These are phyloP conservation scores for Clavispora phyllophila DNA, from an alignment of 805 yeast species.

Conservation along the genomic window DNA sequence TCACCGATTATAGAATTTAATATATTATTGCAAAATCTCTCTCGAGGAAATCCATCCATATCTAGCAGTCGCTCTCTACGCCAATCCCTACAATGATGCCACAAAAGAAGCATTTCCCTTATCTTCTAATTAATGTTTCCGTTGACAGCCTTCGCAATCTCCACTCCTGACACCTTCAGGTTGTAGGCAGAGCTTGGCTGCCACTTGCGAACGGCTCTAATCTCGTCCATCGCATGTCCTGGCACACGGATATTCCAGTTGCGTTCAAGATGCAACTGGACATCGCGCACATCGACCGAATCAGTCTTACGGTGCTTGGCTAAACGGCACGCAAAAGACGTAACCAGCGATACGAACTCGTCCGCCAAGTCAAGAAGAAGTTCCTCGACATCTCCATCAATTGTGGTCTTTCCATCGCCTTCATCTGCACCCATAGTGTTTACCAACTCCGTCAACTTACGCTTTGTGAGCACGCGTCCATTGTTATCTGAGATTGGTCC, in stretches of 20 bases:
- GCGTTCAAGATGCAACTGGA: slow-evolving; percentile 85
- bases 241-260: slow-evolving; percentile 96
- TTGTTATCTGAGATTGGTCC: slow-evolving; percentile 48
- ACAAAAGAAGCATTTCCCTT: neutral
- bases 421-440: slow-evolving; percentile 77
- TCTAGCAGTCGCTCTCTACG: too few relatives aligned
- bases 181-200: slow-evolving; percentile 58
- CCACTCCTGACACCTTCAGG: slow-evolving; percentile 66
- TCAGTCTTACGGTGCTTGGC: slow-evolving; percentile 94
- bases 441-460: slow-evolving; percentile 85
- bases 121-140: slow-evolving; percentile 32
- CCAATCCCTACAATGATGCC: neutral
- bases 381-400: slow-evolving; percentile 96
- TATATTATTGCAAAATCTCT: too few relatives aligned
- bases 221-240: slow-evolving; percentile 88
- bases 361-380: slow-evolving; percentile 87
- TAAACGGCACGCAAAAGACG: slow-evolving; percentile 87
- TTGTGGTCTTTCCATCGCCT: slow-evolving; percentile 84
- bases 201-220: slow-evolving; percentile 71
- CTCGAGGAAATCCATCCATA: too few relatives aligned
- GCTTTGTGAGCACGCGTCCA: slow-evolving; percentile 78
- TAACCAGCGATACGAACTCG: slow-evolving; percentile 87
- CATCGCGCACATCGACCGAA: slow-evolving; percentile 78
- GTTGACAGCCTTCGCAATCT: slow-evolving; percentile 56
- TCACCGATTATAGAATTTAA: too few relatives aligned